Percentiles rank a stretch among this genome's conserved stretches.
phyloP scores from a whole-genome alignment of 805 yeast species.

The Schwanniomyces yamadae region DNA sequence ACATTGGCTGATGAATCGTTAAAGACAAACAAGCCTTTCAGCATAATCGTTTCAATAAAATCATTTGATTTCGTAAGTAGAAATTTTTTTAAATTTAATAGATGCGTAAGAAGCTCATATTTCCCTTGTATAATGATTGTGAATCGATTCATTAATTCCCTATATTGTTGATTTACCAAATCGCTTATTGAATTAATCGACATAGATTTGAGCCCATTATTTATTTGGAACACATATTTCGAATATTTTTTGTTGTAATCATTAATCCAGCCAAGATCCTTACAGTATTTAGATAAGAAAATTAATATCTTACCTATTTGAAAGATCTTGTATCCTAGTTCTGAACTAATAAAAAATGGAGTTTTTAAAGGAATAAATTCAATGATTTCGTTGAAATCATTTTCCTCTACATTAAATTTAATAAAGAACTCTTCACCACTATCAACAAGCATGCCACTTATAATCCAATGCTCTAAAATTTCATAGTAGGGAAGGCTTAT shows the following conservation, averaged over 20 bases:
- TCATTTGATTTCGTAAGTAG: slow-evolving; percentile 78
- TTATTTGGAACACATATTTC: slow-evolving; percentile 25
- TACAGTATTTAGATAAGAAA: slow-evolving; percentile 64
- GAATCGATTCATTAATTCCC: slow-evolving; percentile 53
- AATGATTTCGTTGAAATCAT: slow-evolving; percentile 35
- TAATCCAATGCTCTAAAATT: slow-evolving; percentile 64
- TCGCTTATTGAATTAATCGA: slow-evolving; percentile 33
- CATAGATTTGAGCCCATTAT: slow-evolving; percentile 35
- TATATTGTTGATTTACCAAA: slow-evolving; percentile 42
- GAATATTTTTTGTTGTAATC: slow-evolving; percentile 37
- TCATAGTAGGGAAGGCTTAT: slow-evolving; percentile 60
- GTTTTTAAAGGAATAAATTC: slow-evolving; percentile 30
- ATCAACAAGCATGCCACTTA: slow-evolving; percentile 60
- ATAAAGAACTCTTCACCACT: slow-evolving; percentile 64
- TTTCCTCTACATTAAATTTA: slow-evolving; percentile 25
- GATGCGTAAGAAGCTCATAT: slow-evolving; percentile 49
- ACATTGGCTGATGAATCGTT: slow-evolving; percentile 62
- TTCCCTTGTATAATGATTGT: slow-evolving; percentile 49
- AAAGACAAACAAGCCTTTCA: slow-evolving; percentile 52
- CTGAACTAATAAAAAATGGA: slow-evolving; percentile 46
- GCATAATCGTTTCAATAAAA: slow-evolving; percentile 65
- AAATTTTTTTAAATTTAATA: slow-evolving; percentile 62
- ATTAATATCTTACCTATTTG: slow-evolving; percentile 72
- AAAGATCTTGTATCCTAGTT: slow-evolving; percentile 46
- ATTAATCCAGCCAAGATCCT: slow-evolving; percentile 65